Evolutionary conservation across 116 monocot genomes (phyloP), one percentile per base, ranked within the genome.

Genomic region (Zostera marina): DNA sequence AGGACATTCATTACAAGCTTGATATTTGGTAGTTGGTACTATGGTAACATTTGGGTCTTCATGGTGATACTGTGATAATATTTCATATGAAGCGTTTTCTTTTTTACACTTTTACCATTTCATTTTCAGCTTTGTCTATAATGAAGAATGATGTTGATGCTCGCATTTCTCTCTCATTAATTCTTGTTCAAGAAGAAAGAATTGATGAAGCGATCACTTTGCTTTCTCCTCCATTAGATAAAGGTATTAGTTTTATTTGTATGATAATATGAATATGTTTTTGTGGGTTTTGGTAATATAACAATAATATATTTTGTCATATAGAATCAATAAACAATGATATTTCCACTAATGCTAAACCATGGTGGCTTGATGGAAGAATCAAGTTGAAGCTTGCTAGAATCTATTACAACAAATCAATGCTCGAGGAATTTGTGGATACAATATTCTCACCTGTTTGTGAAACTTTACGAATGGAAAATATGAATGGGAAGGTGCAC

Each of bases 341-440:
- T 39, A 39, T 11, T 59, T 43, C 42, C 22, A 42, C 66, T 58
- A 41, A 39, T 26, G 41, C 15, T 60, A 45, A 9, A 64, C 65
- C 72, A 49, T 98, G 90, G 91, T 98, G 91, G 91, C 65, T 65
- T 63, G 73, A 73, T 72, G 80, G 75, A 39, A 82, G 85, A 73
- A 61, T 98, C 5, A 90, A 66, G 72, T 48, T 98, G 58, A 75
- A 84, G 45, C 86, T 98, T 77, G 80, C 83, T 60, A 80, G 77
- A 76, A 77, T 90, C 41, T 98, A 90, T 73, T 71, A 67, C 41
- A 44, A 53, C 57, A 90, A 77, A 72, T 79, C 81, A 41, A 81
- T 74, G 91, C 69, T 83, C 54, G 77, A 79, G 62, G 74, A 76
- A 11, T 98, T 90, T 67, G 81, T 71, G 65, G 79, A 86, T 41